Evolutionary conservation across 163 green algal genomes (phyloP), one percentile per base, ranked within the genome.

Genomic region (Trebouxiophyceae sp.): DNA sequence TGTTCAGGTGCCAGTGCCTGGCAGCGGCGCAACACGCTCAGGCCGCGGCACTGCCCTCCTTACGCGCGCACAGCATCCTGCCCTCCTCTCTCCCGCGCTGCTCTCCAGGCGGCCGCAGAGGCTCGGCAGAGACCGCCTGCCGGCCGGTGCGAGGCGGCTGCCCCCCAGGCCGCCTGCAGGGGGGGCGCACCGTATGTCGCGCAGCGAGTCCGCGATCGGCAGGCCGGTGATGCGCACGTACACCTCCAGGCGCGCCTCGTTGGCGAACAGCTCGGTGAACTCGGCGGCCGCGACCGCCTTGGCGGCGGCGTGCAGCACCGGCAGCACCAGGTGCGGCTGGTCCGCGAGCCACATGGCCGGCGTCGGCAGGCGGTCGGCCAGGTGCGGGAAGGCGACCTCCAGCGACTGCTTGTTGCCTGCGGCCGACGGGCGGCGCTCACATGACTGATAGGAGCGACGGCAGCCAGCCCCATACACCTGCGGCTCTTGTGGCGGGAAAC

Each of bases 171-270:
- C n/a, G n/a, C n/a, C n/a, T n/a, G n/a, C n/a, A n/a, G n/a, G n/a
- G 39, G 39, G 16, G 16, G 39, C 12, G 39, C 39, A 86, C 84
- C 90, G 81, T 33, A 99, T 87, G 71, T 97, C 89, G 22, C 94
- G 81, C 61, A 99, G 88, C 26, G 79, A 84, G 69, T 99, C 94
- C 30, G 84, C 68, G 57, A 97, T 71, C 20, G 90, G 88, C 61
- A 98, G 84, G 24, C 87, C 83, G 16, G 79, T 77, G 58, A 98
- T 79, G 54, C 94, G 89, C 67, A 98, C 93, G 67, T 89, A 89
- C 7, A 97, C 75, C 2, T 82, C 69, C n/a, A 80, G 61, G 34
- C 87, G 68, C 27, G 87, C 73, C 31, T 79, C 65, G 16, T 71
- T 57, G 33, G 84, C 19, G 22, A 57, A 57, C 19, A 57, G 88